phyloP scores from a whole-genome alignment of 768 basidiomycete species.

The Mycena metata region DNA sequence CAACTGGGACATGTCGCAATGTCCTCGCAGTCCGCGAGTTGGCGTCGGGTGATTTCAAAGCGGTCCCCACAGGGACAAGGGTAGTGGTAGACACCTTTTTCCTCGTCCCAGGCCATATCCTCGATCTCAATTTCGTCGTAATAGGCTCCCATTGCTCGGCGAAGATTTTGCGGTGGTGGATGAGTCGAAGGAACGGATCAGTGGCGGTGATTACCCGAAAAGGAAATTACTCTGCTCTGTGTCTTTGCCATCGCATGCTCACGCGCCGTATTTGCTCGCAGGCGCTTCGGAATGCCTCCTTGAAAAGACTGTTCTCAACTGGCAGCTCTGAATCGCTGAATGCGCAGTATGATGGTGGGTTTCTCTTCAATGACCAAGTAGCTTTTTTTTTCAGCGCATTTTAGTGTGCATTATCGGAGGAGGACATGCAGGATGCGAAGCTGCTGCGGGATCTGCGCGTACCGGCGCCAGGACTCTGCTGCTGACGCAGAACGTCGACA shows the following conservation, averaged over 20 bases:
- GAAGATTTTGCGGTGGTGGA: slow-evolving; percentile 10
- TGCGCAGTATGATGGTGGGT: slow-evolving; percentile 36
- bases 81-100: slow-evolving; percentile 90
- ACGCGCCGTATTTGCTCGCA: slow-evolving; percentile 29
- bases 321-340: slow-evolving; percentile 1
- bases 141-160: slow-evolving; percentile 76
- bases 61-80: slow-evolving; percentile 98
- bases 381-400: not conserved
- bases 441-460: slow-evolving; percentile 87
- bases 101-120: slow-evolving; percentile 92
- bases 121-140: slow-evolving; percentile 99
- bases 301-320: slow-evolving; percentile 14
- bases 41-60: slow-evolving; percentile 91
- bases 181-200: slow-evolving; percentile 27
- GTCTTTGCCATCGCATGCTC: slow-evolving; percentile 20
- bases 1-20: slow-evolving; percentile 97
- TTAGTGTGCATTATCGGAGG: slow-evolving; percentile 90
- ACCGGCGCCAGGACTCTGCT: slow-evolving; percentile 86
- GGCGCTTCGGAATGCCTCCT: slow-evolving; percentile 17
- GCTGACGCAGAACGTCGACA: slow-evolving; percentile 85
- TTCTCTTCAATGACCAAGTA: not conserved
- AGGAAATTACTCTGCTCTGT: slow-evolving; percentile 1
- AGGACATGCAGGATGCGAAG: slow-evolving; percentile 95
- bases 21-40: slow-evolving; percentile 92
- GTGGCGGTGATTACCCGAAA: not conserved